Evolutionary conservation across 2,329 filamentous ascomycete genomes (phyloP), one percentile per base, ranked within the genome.

Genomic region (Xenoacremonium recifei): DNA sequence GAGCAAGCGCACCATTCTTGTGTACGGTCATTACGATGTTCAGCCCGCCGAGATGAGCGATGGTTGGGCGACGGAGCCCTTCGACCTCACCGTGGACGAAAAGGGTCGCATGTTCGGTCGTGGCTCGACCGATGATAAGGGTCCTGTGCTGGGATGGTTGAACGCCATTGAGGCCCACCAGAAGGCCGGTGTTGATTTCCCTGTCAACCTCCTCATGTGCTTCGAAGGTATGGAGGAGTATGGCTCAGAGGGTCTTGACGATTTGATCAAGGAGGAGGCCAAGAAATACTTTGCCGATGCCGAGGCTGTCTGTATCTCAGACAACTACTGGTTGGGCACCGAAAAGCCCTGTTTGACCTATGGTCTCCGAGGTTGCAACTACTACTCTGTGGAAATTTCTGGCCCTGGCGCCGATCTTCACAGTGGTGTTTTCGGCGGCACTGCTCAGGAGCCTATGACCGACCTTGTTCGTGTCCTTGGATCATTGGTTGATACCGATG

Each of bases 171-270:
- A 99, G 71, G 91, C 93, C 31, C 93, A 99, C 75, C 85, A 96
- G 69, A 93, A 95, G 76, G 90, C 91, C 25, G 89, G 89, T 43
- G 76, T 97, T 34, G 92, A 96, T 38, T 89, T 99, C 65, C 93
- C 93, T 7, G 93, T 99, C 62, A 99, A 99, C 73, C 77, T 99
- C 53, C 81, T 99, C 51, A 97, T 96, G 89, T 99, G 93, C 76
- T 97, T 99, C 58, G 93, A 99, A 76, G 93, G 93, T 36, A 99
- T 99, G 93, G 93, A 99, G 72, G 93, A 99, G 73, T 96, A 95
- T 65, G 93, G 93, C 37, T 96, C 91, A 1, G 92, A 97, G 65
- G 93, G 93, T 27, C 78, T 99, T 41, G 93, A 99, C 61, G 92
- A 96, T 57, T 87, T 97, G 54, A 96, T 99, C 69, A 78, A 87